These are phyloP conservation scores for Calonectria crousiana DNA, from an alignment of 2,329 filamentous ascomycete species.

Conservation along the genomic window DNA sequence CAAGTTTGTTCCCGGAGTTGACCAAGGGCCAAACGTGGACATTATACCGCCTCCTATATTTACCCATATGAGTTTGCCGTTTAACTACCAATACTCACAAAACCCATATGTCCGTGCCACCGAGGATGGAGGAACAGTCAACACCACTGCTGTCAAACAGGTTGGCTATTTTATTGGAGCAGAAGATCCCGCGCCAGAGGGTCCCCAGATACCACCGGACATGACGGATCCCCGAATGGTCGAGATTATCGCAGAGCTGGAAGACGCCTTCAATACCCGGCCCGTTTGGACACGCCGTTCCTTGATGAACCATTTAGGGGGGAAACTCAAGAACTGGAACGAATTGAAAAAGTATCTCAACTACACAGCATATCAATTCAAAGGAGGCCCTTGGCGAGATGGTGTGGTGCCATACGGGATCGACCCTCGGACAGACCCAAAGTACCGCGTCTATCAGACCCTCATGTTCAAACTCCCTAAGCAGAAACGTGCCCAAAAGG, in stretches of 20 bases:
- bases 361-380: slow-evolving; percentile 92
- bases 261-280: slow-evolving; percentile 75
- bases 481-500: slow-evolving; percentile 59
- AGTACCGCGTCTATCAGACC: slow-evolving; percentile 87
- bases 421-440: slow-evolving; percentile 83
- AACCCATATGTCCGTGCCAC: slow-evolving; percentile 81
- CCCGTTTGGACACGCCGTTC: slow-evolving; percentile 90
- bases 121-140: slow-evolving; percentile 68
- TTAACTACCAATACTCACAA: slow-evolving; percentile 86
- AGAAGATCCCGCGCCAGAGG: slow-evolving; percentile 70
- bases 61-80: slow-evolving; percentile 79
- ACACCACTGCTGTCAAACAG: slow-evolving; percentile 70
- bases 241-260: slow-evolving; percentile 73
- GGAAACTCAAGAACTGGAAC: slow-evolving; percentile 64
- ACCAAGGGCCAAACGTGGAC: slow-evolving; percentile 71
- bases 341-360: slow-evolving; percentile 81
- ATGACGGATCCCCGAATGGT: slow-evolving; percentile 72
- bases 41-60: slow-evolving; percentile 86
- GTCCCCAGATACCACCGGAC: slow-evolving; percentile 71
- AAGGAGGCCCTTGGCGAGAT: slow-evolving; percentile 91
- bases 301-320: slow-evolving; percentile 77
- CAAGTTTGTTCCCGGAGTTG: slow-evolving; percentile 72
- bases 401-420: slow-evolving; percentile 87
- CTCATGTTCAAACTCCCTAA: slow-evolving; percentile 83
- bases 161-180: slow-evolving; percentile 70